Evolutionary conservation across 306 rosid species (phyloP), one percentile per base, ranked within the genome.

Genomic region (Prosopis cineraria): DNA sequence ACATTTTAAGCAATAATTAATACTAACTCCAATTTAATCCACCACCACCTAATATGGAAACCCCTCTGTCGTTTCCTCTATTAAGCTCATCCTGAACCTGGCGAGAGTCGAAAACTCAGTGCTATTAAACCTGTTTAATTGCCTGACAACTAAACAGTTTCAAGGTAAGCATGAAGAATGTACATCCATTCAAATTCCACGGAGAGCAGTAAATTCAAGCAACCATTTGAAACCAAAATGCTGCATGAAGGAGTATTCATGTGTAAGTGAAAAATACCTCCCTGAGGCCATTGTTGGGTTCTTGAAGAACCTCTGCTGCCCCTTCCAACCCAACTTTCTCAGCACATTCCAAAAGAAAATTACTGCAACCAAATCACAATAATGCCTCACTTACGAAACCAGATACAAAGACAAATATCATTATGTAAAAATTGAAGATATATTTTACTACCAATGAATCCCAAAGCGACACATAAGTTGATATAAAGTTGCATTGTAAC

Each of bases 291-390:
- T 91, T 88, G 84, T 82, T 88, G 64, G 91, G 90, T 69, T 88
- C 84, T 76, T 64, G 83, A 52, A 94, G 94, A 90, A 88, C 91
- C 89, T 91, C 97, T 44, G 84, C 91, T 40, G 96, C 93, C n/a
- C 96, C 97, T 79, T 79, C 89, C 59, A 91, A 84, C 67, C 96
- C 94, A 59, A 83, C 90, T 83, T 91, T 90, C 4, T 66, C 76
- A 76, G 97, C 94, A 86, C 86, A 81, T 81, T 91, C 94, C 78
- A 90, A 63, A 78, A 94, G 98, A 88, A 34, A 34, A 34, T 34
- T 6, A 34, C 0, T 34, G 37, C 37, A 34, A 34, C 37, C 37
- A 34, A 34, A 34, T 34, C 1, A 34, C 37, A 34, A 34, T 34
- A 34, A 34, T 34, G 37, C 37, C 1, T 34, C n/a, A n/a, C n/a